phyloP scores from a whole-genome alignment of 257 asterid species.

The Solanum arcanum region DNA sequence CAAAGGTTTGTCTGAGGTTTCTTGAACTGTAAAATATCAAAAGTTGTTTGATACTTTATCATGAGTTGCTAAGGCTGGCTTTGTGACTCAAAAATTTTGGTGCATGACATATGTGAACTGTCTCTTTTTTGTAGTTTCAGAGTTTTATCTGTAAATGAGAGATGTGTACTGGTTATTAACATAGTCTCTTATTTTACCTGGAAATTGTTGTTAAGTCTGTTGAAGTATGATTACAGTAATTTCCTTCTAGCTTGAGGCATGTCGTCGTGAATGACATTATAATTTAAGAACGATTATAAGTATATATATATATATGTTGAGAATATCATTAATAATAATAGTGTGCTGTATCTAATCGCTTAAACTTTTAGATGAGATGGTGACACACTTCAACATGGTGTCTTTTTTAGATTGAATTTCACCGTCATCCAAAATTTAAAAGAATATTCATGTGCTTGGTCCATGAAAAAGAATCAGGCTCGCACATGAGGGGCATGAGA shows the following conservation, averaged over 20 bases:
- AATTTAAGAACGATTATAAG: background rate
- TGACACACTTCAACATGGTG: no score
- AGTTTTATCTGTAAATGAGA: background rate
- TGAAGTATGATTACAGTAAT: background rate
- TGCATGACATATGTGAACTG: background rate
- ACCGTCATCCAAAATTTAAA: no score
- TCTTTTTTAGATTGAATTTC: no score
- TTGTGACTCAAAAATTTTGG: background rate
- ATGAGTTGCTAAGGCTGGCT: background rate
- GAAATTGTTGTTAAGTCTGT: background rate
- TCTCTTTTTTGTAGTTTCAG: background rate
- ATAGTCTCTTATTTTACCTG: background rate
- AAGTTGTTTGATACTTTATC: background rate
- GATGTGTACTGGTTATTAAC: background rate
- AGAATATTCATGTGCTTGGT: accelerated
- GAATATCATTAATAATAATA: no score
- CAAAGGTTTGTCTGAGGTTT: slow-evolving; percentile 18
- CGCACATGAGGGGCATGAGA: no score
- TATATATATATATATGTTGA: no score
- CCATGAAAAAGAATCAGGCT: no score
- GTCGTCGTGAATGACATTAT: background rate
- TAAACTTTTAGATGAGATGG: no score
- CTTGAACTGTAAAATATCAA: background rate
- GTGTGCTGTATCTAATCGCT: no score
- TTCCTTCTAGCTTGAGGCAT: background rate